phyloP scores from a whole-genome alignment of 345 rosid species.

The Populus ilicifolia region DNA sequence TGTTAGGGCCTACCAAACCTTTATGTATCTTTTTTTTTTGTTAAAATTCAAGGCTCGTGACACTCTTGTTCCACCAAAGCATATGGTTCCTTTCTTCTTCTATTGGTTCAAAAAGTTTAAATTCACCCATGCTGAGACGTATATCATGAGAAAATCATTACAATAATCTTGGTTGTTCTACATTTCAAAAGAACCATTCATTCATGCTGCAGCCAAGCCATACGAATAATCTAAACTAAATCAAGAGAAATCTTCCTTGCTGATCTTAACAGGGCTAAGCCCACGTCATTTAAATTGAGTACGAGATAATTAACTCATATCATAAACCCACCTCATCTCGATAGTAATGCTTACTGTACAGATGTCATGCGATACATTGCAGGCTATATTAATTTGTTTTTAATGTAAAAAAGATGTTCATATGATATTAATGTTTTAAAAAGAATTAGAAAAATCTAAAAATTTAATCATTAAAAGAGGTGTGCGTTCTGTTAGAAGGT shows the following conservation, averaged over 20 bases:
- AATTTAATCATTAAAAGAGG: too few relatives aligned
- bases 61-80: constrained; percentile 29
- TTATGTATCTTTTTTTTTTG: constrained; percentile 6
- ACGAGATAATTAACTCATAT: background rate
- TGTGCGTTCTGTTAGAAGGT: too few relatives aligned
- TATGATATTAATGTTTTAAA: too few relatives aligned
- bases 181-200: constrained; percentile 19
- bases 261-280: background rate
- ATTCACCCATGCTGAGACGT: constrained; percentile 11
- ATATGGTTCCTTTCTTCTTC: constrained; percentile 10
- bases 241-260: background rate
- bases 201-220: constrained; percentile 5
- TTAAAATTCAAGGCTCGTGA: constrained; percentile 25
- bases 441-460: too few relatives aligned
- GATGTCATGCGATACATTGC: too few relatives aligned
- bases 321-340: background rate
- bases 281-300: background rate
- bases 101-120: constrained; percentile 35
- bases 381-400: too few relatives aligned
- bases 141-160: constrained; percentile 16
- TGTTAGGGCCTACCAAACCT: constrained; percentile 37
- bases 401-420: too few relatives aligned
- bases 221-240: constrained; percentile 1
- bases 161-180: constrained; percentile 10
- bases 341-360: too few relatives aligned